Evolutionary conservation across 2,329 filamentous ascomycete genomes (phyloP), one percentile per base, ranked within the genome.

Genomic region (Colletotrichum sidae): DNA sequence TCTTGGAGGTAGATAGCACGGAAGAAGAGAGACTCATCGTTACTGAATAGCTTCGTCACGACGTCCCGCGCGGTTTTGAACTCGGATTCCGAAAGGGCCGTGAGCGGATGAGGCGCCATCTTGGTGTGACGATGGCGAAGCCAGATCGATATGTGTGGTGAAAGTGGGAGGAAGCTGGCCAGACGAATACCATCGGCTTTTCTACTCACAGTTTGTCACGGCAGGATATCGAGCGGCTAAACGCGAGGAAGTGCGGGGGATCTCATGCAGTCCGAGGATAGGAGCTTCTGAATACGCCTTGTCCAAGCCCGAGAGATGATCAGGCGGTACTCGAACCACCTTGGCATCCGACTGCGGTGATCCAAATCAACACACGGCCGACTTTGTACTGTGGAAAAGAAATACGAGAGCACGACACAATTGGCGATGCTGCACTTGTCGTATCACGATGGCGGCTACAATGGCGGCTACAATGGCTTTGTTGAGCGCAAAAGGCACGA

Each of bases 1-100:
- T 92, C 88, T 46, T 89, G 79, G 7, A 90, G 79, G 52, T 85
- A 89, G 42, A 92, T 86, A 55, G 84, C 82, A 71, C 92, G 90
- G 80, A 80, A 81, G 67, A 73, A 77, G 33, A 80, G 66, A 11
- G 70, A 55, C 3, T 65, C 64, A 5, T 68, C 65, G 13, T 70
- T 2, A 13, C 64, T 68, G 15, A 76, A 69, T 8, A 69, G 62
- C 41, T 78, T 76, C 42, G 85, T 70, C 39, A 85, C 73, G 67
- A 73, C 65, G 56, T 86, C 81, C 13, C 84, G 79, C 47, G 84
- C 84, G 13, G 69, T 70, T 59, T 75, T 72, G 45, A 84, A 84
- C 74, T 88, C 86, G n/a, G 80, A 78, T 34, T 78, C 69, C 13
- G 77, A 81, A 50, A 88, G 79, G 47, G 80, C 82, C 39, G 81